Base-by-base conservation (phyloP, 495 filamentous ascomycete species). In the Margaritispora aquatica region DNA sequence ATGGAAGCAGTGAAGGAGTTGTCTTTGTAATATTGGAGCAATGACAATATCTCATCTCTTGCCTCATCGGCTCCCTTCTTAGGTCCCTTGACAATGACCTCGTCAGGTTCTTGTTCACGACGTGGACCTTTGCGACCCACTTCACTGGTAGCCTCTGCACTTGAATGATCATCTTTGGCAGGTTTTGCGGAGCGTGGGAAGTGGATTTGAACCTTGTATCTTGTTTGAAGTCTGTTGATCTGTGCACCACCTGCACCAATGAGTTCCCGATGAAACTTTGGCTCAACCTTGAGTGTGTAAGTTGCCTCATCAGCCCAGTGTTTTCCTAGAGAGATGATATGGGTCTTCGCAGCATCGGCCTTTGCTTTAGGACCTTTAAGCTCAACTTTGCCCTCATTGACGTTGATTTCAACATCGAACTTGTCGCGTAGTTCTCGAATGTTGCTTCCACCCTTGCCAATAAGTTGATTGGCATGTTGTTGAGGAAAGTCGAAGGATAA, bases 371-470 rank as follows among this genome's bases (percentile, higher is more conserved):
- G 79, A 38, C 83, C 83, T 61, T 79, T 84, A 13, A 86, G 73
- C 58, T 81, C 78, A n/a, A 84, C 80, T 59, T 78, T 78, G 22
- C 83, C 83, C 57, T 85, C 80, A 47, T 96, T 88, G 31, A 97
- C 84, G 68, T 95, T 89, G 64, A 99, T 97, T 47, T 97, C 94
- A 29, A 99, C 95, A 69, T 97, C 95, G 64, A 95, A 96, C 69
- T 94, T 90, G 29, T 97, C 94, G 19, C 92, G 88, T n/a, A 96
- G 78, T 68, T 95, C 92, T 60, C 89, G 90, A 74, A 97, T 94
- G 71, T 93, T 93, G 74, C 92, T 92, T 23, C 94, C 94, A 38
- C 85, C 84, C 70, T 88, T 90, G 58, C 94, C 94, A 63, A 99
- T 97, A 19, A 99, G 79, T 70, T 92, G 85, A 67, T 95, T 95